Base-by-base conservation (phyloP, 306 rosid genomes). In the Quercus bicolor region DNA sequence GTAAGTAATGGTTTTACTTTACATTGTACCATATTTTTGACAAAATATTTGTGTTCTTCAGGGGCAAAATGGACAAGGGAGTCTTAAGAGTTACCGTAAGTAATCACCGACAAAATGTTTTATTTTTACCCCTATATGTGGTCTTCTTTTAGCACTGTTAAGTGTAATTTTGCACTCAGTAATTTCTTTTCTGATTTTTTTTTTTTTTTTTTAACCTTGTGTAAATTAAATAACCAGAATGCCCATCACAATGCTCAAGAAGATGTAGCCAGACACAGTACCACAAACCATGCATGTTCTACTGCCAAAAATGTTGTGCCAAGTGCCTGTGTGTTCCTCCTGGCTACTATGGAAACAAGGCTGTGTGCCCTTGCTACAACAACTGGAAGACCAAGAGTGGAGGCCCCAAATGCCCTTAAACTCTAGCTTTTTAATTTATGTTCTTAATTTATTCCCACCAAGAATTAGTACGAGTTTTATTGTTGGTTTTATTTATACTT, bases 361-460 rank as follows among this genome's bases (percentile, higher is more conserved):
- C 79, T 13, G 84, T 86, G 45, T 90, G 91, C 43, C 91, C 93
- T 21, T 90, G 93, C 83, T 90, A 86, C 86, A 90, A 84, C 87
- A 90, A 87, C 82, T 84, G 89, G 88, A 87, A 90, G 87, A 90
- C 87, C 81, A 79, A 80, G 85, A 71, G 77, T 21, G 93, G 88
- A 80, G 91, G 93, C 65, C 93, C 93, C 65, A 89, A 89, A 69
- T 87, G 91, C 69, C 91, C 89, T 84, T 86, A 69, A 85, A 72
- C 14, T 34, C 40, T 6, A 34, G 40, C 40, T 34, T 26, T 61
- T n/a, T 2, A 11, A 19, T 21, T 1, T 23, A 51, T 43, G n/a
- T 78, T 26, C 43, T 51, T 26, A 26, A 26, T 26, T 10, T 54
- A 5, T 16, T 43, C 78, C 66, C 48, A 75, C 52, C 55, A 61